Base-by-base conservation (phyloP, 106 monocot genomes). In the Dendrobium catenatum region DNA sequence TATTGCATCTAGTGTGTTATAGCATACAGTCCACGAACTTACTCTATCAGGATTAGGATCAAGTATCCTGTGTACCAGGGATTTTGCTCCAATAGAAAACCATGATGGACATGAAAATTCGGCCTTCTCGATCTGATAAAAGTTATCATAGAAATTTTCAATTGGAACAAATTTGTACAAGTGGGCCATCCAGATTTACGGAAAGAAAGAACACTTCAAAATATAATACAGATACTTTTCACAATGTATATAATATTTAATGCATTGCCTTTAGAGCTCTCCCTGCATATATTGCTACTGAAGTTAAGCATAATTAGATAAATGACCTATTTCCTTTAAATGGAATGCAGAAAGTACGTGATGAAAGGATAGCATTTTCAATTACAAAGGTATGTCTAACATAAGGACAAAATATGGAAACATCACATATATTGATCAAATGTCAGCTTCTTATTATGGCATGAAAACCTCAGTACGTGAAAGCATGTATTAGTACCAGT, bases 21-120 rank as follows among this genome's bases (percentile, higher is more conserved):
- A 70, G 9, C 43, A 17, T 42, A 44, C 19, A 42, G 74, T 16
- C 19, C 43, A 74, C 5, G 17, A 48, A 87, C 92, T 86, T 90
- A 95, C 95, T 77, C 82, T 86, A 37, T 87, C 92, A 79, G 95
- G 92, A 83, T 85, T 90, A 29, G 95, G 92, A 80, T 95, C 95
- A 58, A 95, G 82, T 85, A 95, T 92, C 85, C 86, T 84, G 42
- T 72, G 78, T 64, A 95, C 83, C 5, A 95, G 72, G 16, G 92
- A 89, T 85, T 89, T 92, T 59, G 90, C 95, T 76, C 89, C 92
- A 40, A 68, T 56, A 33, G 95, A 89, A 89, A 95, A 92, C 92
- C 92, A 95, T 64, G 85, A 81, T 43, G 95, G 95, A 73, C 79
- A 95, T 24, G 92, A 90, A 89, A 87, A 95, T 64, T 90, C 92